Evolutionary conservation across 306 rosid genomes (phyloP).

Genomic region (Notholithocarpus densiflorus): DNA sequence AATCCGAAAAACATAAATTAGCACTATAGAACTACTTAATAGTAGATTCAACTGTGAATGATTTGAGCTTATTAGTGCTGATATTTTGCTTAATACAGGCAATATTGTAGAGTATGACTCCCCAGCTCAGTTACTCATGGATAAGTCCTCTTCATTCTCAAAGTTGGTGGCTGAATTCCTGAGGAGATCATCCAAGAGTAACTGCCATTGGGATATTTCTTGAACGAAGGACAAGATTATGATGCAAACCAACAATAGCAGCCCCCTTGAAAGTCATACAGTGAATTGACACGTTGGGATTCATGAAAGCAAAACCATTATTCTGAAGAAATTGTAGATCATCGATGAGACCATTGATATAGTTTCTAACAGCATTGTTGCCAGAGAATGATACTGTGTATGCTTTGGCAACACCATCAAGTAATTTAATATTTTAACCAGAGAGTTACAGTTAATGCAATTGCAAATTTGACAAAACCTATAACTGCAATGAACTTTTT

Average conservation of each 20-base stretch:
- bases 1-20: neutral
- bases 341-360: neutral
- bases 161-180: constrained; percentile 77
- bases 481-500: neutral
- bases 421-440: neutral
- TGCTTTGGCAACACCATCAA: neutral
- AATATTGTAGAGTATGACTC: constrained; percentile 63
- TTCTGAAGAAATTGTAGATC: neutral
- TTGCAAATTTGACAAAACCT: neutral
- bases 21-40: neutral
- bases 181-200: constrained; percentile 55
- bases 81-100: constrained; percentile 43
- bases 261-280: neutral
- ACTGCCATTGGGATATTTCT: constrained; percentile 5
- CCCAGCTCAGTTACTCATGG: constrained; percentile 56
- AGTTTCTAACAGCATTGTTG: neutral
- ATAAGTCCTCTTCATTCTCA: constrained; percentile 65
- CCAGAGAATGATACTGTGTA: neutral
- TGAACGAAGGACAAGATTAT: neutral
- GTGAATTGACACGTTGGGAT: neutral
- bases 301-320: neutral
- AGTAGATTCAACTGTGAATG: neutral
- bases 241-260: neutral
- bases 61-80: neutral
- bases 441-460: neutral